These are phyloP conservation scores for Coniosporium apollinis DNA, from an alignment of 495 filamentous ascomycete genomes.

Conservation along the genomic window DNA sequence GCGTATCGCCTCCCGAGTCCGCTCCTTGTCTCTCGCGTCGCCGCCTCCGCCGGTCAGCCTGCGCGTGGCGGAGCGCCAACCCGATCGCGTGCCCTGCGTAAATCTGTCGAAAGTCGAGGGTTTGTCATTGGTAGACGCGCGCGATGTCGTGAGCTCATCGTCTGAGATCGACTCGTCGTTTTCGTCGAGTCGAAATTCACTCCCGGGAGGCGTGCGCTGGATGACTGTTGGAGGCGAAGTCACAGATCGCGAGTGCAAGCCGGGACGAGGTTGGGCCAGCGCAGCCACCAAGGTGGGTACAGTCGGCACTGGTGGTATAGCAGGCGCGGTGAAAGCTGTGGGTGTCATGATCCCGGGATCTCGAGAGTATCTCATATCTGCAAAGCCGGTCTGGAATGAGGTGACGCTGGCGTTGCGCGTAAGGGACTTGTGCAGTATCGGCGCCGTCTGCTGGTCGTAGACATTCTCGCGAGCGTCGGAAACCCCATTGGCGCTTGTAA, in stretches of 20 bases:
- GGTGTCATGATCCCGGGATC: slow-evolving; percentile 49
- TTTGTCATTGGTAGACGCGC: slow-evolving; percentile 11
- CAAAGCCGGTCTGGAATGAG: slow-evolving; percentile 80
- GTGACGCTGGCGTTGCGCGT: slow-evolving; percentile 50
- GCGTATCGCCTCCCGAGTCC: slow-evolving; percentile 14
- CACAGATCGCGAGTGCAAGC: slow-evolving; percentile 22
- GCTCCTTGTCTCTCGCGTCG: slow-evolving; percentile 14
- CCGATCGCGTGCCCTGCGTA: slow-evolving; percentile 1
- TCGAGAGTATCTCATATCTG: slow-evolving; percentile 41
- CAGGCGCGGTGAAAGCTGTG: slow-evolving; percentile 27
- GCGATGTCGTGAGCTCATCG: slow-evolving; percentile 19
- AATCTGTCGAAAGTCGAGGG: background rate
- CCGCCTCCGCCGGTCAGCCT: slow-evolving; percentile 17
- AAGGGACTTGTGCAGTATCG: slow-evolving; percentile 73
- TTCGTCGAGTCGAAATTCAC: slow-evolving; percentile 12
- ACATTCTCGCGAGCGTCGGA: slow-evolving; percentile 68
- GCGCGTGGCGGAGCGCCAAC: slow-evolving; percentile 15
- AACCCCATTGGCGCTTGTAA: slow-evolving; percentile 3
- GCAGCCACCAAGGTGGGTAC: background rate
- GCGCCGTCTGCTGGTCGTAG: slow-evolving; percentile 86
- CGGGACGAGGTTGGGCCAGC: slow-evolving; percentile 12
- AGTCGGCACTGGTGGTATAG: slow-evolving; percentile 8
- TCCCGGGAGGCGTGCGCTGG: slow-evolving; percentile 10
- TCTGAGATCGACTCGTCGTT: slow-evolving; percentile 23
- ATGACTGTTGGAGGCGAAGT: slow-evolving; percentile 18